These are phyloP conservation scores for Penicillium antarcticum DNA, from an alignment of 495 filamentous ascomycete species.

Conservation along the genomic window DNA sequence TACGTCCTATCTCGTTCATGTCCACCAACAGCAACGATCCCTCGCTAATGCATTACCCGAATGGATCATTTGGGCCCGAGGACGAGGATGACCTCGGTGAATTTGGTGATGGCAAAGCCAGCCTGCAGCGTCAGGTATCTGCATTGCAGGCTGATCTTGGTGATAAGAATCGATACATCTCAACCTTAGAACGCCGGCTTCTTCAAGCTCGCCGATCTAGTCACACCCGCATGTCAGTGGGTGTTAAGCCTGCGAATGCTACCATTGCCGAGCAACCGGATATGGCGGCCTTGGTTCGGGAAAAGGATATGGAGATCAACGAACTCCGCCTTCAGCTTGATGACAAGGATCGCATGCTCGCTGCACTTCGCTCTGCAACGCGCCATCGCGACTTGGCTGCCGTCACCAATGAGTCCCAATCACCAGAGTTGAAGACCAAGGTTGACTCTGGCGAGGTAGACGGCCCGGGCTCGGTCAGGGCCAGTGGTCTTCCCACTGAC, in stretches of 20 bases:
- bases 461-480: constrained; percentile 25
- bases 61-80: constrained; percentile 36
- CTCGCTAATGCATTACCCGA: constrained; percentile 33
- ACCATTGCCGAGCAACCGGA: constrained; percentile 64
- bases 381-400: constrained; percentile 86
- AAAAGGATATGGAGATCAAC: constrained; percentile 92
- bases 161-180: constrained; percentile 95
- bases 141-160: constrained; percentile 88
- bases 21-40: constrained; percentile 48
- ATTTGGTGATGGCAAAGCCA: constrained; percentile 84
- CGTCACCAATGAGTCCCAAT: constrained; percentile 39
- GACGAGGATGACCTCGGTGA: constrained; percentile 79
- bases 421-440: constrained; percentile 31
- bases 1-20: constrained; percentile 63
- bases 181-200: constrained; percentile 85
- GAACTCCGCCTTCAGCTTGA: constrained; percentile 86
- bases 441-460: constrained; percentile 29
- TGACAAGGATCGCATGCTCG: constrained; percentile 93
- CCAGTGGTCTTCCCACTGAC: constrained; percentile 8
- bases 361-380: constrained; percentile 80
- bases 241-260: constrained; percentile 54
- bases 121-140: constrained; percentile 73
- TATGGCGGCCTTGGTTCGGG: constrained; percentile 64
- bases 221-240: constrained; percentile 77
- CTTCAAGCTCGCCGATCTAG: constrained; percentile 89